Base-by-base conservation (phyloP, 2,329 filamentous ascomycete genomes). In the Colletotrichum sp. region DNA sequence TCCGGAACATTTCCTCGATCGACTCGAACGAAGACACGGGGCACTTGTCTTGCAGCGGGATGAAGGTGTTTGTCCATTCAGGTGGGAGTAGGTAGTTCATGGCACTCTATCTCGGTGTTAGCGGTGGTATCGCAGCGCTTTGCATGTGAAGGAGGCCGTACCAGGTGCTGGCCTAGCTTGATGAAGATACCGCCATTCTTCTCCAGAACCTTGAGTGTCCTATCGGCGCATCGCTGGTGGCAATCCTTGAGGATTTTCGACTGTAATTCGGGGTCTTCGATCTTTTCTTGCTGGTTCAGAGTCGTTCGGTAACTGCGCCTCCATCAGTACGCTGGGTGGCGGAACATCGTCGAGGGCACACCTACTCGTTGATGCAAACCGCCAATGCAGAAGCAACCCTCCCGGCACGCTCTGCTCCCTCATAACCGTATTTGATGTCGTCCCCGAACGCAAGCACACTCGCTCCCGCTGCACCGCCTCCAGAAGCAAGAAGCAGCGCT, bases 111-210 rank as follows among this genome's bases (percentile, higher is more conserved):
- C n/a, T 13, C 48, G 4, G 43, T 9, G 76, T 82, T 65, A 84
- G 81, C 30, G 5, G 13, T 12, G 3, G 12, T 13, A 5, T 18
- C 12, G 43, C 48, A 1, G 2, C 4, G n/a, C 1, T 32, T 68
- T 16, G 52, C 5, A 24, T 6, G 24, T 21, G 26, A 18, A 6
- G 30, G 18, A 9, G 18, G 8, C 77, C 85, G 57, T 88, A 93
- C 92, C 85, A 99, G 85, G 85, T 99, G 97, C 81, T 99, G 97
- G 9, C 97, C 97, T 52, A 99, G 88, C 86, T 99, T 99, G 84
- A 99, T 99, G 81, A 99, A 99, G 78, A 99, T 98, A 32, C 96
- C 98, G 30, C 98, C 97, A 84, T 98, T 99, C 88, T 95, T 95
- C 88, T 99, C 97, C 78, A 99, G 87, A 3, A 98, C 96, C 73